Conservation (phyloP, 768 basidiomycete genomes). For the Butyriboletus loyo region DNA sequence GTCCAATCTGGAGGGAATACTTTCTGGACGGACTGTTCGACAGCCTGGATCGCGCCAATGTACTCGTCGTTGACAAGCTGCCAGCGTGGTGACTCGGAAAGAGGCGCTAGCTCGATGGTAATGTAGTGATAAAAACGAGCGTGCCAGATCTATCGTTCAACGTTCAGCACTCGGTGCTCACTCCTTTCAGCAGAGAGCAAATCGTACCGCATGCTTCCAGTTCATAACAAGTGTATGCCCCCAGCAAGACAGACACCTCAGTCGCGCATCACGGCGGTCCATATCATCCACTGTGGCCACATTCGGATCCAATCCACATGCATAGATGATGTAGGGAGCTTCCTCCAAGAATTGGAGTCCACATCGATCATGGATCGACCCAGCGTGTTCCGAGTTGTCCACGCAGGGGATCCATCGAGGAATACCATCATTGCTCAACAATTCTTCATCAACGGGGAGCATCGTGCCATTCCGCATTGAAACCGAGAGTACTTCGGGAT, state of each 20-base stretch:
- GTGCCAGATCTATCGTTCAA: constrained; percentile 8
- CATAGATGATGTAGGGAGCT: constrained; percentile 8
- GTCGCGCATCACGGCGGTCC: constrained; percentile 11
- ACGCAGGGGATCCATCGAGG: neutral
- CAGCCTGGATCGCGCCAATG: constrained; percentile 3
- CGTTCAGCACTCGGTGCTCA: neutral
- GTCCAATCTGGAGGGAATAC: neutral
- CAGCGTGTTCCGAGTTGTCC: neutral
- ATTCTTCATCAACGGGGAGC: neutral
- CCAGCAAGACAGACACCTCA: constrained; percentile 7
- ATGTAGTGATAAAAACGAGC: constrained; percentile 8
- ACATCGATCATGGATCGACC: neutral
- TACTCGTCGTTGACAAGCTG: constrained; percentile 5
- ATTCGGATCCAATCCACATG: constrained; percentile 12
- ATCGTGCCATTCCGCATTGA: neutral
- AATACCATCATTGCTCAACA: neutral
- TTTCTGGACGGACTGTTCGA: constrained; percentile 2
- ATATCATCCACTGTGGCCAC: constrained; percentile 9
- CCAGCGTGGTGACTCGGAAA: constrained; percentile 7
- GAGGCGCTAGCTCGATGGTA: neutral
- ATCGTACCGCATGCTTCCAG: constrained; percentile 13
- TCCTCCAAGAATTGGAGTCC: constrained; percentile 7
- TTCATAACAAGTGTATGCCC: neutral
- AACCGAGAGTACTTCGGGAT: constrained; percentile 1
- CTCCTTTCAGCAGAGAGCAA: neutral